Conservation (phyloP, 2,329 filamentous ascomycete species). For the Tolypocladium guangdongense region DNA sequence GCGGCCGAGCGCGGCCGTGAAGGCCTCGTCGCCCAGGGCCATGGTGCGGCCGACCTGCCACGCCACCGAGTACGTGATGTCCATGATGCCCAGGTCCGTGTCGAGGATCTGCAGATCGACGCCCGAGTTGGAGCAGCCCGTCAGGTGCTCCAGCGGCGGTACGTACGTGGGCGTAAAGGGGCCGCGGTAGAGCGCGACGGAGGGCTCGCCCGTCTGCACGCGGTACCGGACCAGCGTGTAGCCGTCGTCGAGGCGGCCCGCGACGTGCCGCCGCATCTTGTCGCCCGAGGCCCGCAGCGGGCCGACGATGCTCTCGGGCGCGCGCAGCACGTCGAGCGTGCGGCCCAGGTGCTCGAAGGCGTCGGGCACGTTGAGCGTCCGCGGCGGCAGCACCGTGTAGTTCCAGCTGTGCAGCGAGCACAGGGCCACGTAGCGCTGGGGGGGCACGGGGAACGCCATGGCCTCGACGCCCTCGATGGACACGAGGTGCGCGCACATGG, state of each 20-base stretch:
- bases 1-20: conserved; percentile 10
- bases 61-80: conserved; percentile 30
- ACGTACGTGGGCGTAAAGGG: conserved; percentile 23
- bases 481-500: conserved; percentile 24
- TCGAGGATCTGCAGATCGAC: conserved; percentile 29
- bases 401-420: conserved; percentile 28
- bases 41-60: conserved; percentile 31
- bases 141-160: neutral
- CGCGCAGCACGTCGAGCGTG: conserved; percentile 4
- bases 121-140: conserved; percentile 19
- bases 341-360: conserved; percentile 16
- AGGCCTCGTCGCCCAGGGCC: conserved; percentile 22
- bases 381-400: conserved; percentile 24
- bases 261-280: conserved; percentile 1
- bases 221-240: conserved; percentile 26
- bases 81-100: conserved; percentile 25
- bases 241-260: conserved; percentile 20
- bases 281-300: neutral
- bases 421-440: conserved; percentile 16
- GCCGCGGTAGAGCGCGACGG: conserved; percentile 24
- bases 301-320: neutral
- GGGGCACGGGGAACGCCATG: conserved; percentile 10
- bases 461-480: conserved; percentile 23
- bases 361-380: conserved; percentile 21
- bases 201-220: conserved; percentile 27